A percentile compares a stretch with the other conserved stretches of the same genome.
These are phyloP conservation scores for Naganishia vaughanmartiniae DNA, from an alignment of 768 basidiomycete genomes.

Conservation along the genomic window DNA sequence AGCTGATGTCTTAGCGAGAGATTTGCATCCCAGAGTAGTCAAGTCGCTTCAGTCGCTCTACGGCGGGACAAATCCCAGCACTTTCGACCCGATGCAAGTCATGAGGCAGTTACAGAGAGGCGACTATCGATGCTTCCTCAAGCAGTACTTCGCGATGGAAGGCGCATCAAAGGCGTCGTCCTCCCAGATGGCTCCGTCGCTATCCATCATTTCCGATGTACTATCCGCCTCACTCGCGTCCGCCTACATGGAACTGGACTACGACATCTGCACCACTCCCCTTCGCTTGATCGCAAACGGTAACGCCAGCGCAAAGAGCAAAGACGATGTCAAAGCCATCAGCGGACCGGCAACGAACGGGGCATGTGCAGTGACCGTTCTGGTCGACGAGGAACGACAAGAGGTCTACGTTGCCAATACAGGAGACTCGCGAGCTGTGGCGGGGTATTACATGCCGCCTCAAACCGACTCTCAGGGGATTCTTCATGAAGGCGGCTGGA, in stretches of 20 bases:
- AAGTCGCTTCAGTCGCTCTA: slow-evolving; percentile 61
- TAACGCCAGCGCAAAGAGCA: background rate
- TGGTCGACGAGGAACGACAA: slow-evolving; percentile 76
- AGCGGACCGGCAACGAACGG: slow-evolving; percentile 83
- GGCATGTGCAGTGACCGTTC: slow-evolving; percentile 82
- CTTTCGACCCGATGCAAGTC: background rate
- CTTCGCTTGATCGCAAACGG: slow-evolving; percentile 60
- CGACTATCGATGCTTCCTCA: background rate
- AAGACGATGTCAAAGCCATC: background rate
- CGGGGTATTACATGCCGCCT: slow-evolving; percentile 78
- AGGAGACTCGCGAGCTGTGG: slow-evolving; percentile 92
- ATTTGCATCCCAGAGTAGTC: slow-evolving; percentile 78
- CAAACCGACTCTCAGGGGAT: slow-evolving; percentile 42
- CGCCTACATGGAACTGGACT: slow-evolving; percentile 76
- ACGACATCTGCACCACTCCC: slow-evolving; percentile 75
- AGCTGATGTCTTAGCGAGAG: slow-evolving; percentile 73
- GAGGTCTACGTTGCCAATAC: slow-evolving; percentile 87
- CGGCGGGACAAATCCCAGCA: slow-evolving; percentile 16
- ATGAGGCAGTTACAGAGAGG: background rate
- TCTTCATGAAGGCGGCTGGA: slow-evolving; percentile 73
- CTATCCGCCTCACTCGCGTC: slow-evolving; percentile 59
- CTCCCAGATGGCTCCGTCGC: background rate
- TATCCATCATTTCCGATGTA: background rate
- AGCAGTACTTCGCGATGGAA: background rate
- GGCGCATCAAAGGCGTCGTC: background rate